phyloP scores from a whole-genome alignment of 139 green algal species.

The Volvox africanus region DNA sequence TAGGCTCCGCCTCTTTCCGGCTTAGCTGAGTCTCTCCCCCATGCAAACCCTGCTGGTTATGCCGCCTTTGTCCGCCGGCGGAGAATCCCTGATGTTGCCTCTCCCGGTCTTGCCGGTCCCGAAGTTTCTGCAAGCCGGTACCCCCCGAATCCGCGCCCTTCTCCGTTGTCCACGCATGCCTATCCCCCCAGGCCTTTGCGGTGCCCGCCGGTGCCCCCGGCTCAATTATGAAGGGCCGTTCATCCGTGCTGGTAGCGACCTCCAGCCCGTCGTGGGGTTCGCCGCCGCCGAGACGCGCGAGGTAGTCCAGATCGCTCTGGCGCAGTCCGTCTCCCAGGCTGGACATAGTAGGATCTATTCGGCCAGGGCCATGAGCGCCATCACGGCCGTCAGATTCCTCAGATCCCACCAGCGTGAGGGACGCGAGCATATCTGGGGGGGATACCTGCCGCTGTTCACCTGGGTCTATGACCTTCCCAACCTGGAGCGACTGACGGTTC shows the following conservation, averaged over 20 bases:
- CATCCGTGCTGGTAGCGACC: neutral
- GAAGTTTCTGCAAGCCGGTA: constrained; percentile 29
- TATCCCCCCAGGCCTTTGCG: constrained; percentile 29
- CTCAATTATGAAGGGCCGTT: neutral
- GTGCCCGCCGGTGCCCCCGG: constrained; percentile 9
- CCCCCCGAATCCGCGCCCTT: neutral
- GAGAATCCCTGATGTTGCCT: neutral
- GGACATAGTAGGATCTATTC: neutral
- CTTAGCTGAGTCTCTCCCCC: neutral
- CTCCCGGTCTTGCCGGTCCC: constrained; percentile 18
- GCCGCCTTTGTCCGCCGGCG: neutral
- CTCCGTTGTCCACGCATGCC: neutral
- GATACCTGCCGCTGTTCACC: neutral
- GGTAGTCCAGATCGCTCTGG: constrained; percentile 42
- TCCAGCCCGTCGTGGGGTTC: neutral
- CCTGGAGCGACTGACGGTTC: neutral
- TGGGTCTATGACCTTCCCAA: no score
- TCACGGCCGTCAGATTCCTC: neutral
- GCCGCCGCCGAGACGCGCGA: neutral
- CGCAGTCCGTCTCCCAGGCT: constrained; percentile 9
- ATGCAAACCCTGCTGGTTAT: neutral
- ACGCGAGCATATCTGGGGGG: neutral
- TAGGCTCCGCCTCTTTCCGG: neutral
- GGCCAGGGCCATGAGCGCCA: no score
- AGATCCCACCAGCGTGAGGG: constrained; percentile 5